phyloP scores from a whole-genome alignment of 164 flowering plant species.

The Taxillus chinensis region DNA sequence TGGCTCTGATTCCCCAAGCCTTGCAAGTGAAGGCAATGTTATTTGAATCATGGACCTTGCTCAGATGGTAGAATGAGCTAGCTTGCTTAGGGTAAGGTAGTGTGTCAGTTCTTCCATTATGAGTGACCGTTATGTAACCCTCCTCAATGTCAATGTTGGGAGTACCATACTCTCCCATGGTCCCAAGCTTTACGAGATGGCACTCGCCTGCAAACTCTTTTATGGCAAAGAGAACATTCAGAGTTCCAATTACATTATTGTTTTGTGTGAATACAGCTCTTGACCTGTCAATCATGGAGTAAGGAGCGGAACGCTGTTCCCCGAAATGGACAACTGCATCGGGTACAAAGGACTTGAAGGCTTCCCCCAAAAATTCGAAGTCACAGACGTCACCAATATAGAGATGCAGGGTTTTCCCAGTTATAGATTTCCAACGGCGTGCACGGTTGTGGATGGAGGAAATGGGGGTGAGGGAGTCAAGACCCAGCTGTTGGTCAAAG shows the following conservation, averaged over 20 bases:
- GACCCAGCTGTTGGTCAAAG: slow-evolving; percentile 90
- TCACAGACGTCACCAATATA: slow-evolving; percentile 87
- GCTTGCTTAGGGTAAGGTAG: slow-evolving; percentile 96
- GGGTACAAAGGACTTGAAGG: slow-evolving; percentile 78
- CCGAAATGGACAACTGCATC: slow-evolving; percentile 95
- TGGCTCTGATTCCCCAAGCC: slow-evolving; percentile 97
- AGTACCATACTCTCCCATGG: slow-evolving; percentile 99
- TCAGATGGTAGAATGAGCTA: slow-evolving; percentile 89
- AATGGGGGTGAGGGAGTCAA: slow-evolving; percentile 85
- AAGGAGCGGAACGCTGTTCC: slow-evolving; percentile 95
- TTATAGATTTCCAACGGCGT: slow-evolving; percentile 70
- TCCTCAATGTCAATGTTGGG: slow-evolving; percentile 97
- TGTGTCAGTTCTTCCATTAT: slow-evolving; percentile 93
- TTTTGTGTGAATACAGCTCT: slow-evolving; percentile 90
- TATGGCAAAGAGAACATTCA: slow-evolving; percentile 89
- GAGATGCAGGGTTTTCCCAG: slow-evolving; percentile 64
- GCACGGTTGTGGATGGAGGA: slow-evolving; percentile 76
- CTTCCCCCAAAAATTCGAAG: slow-evolving; percentile 74
- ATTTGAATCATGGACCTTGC: slow-evolving; percentile 90
- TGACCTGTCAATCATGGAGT: slow-evolving; percentile 94
- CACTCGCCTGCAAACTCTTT: slow-evolving; percentile 81
- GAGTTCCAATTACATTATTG: slow-evolving; percentile 88
- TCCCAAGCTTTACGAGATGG: slow-evolving; percentile 92
- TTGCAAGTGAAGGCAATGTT: slow-evolving; percentile 94
- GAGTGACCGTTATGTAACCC: slow-evolving; percentile 84